Evolutionary conservation across 2,329 filamentous ascomycete genomes (phyloP).

Genomic region (Verticillium nonalfalfae): DNA sequence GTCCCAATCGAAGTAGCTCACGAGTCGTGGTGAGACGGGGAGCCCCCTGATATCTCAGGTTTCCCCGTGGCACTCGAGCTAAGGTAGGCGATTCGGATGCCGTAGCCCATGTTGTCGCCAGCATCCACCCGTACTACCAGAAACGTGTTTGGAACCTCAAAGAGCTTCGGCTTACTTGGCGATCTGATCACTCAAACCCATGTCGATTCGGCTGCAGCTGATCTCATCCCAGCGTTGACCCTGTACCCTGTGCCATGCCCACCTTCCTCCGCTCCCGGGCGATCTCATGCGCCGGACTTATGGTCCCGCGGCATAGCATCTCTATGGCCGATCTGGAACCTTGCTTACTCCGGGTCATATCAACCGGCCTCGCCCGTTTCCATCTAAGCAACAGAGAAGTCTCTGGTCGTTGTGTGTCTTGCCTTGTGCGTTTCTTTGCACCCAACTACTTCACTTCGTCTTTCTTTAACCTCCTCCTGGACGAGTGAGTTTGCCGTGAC

Average conservation of each 20-base stretch:
- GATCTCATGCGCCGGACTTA: neutral
- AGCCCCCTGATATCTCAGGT: neutral
- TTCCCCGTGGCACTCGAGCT: neutral
- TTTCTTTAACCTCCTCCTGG: neutral
- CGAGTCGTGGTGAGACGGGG: neutral
- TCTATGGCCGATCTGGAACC: constrained; percentile 3
- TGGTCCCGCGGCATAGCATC: neutral
- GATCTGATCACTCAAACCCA: constrained; percentile 11
- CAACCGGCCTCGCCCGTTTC: constrained; percentile 7
- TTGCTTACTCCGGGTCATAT: constrained; percentile 11
- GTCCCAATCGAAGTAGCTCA: neutral
- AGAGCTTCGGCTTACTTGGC: constrained; percentile 13
- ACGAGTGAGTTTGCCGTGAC: neutral
- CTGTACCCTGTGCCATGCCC: neutral
- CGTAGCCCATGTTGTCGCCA: neutral
- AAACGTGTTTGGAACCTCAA: neutral
- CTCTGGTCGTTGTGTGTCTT: constrained; percentile 7
- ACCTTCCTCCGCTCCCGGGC: neutral
- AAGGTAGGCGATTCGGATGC: neutral
- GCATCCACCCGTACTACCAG: neutral
- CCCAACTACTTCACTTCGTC: neutral
- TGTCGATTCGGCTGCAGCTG: constrained; percentile 8
- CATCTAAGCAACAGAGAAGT: constrained; percentile 7
- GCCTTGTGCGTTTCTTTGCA: neutral
- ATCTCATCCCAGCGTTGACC: constrained; percentile 5